Evolutionary conservation across 345 rosid species (phyloP), one percentile per base, ranked within the genome.

Genomic region (Brassica rapa): DNA sequence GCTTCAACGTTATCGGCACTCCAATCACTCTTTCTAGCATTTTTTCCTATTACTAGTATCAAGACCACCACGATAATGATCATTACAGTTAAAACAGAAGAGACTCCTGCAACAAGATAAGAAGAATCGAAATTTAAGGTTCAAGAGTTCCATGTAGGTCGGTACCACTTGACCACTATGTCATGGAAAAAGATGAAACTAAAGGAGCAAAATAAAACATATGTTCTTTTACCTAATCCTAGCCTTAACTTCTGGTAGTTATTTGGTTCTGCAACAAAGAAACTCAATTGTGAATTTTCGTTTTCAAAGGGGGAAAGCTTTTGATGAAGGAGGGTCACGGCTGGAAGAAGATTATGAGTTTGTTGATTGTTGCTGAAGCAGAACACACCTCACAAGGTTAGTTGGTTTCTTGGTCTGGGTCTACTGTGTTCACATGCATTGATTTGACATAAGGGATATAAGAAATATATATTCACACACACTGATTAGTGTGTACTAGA

Each of bases 171-270:
- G 5, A 11, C 49, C n/a, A 41, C 49, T 46, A 12, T 46, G 15
- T 14, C 16, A 46, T 14, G 1, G 55, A 27, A 29, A 19, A 30
- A 32, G 23, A 72, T 57, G 56, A 35, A 72, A 62, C 14, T 2
- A 11, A 46, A 16, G 60, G 14, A 39, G 27, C 15, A 59, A 69
- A 51, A 72, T 32, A 75, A 73, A 30, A 46, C 32, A 71, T 71
- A 15, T 46, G 16, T 61, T 15, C 7, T 32, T 32, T 64, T 53
- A 77, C 84, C 77, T 67, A 77, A 68, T 65, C 61, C 81, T 2
- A 77, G 24, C 68, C 23, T 39, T 0, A 73, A 25, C 56, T 5
- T 37, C 8, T 67, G 61, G 41, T 37, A 19, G 21, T 19, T 19
- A 19, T 19, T 19, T 19, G 21, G 21, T 19, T 19, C 21, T 19